Percentiles rank a stretch among this genome's conserved stretches.
phyloP scores from a whole-genome alignment of 2,329 filamentous ascomycete genomes.

The Venturia pyrina region DNA sequence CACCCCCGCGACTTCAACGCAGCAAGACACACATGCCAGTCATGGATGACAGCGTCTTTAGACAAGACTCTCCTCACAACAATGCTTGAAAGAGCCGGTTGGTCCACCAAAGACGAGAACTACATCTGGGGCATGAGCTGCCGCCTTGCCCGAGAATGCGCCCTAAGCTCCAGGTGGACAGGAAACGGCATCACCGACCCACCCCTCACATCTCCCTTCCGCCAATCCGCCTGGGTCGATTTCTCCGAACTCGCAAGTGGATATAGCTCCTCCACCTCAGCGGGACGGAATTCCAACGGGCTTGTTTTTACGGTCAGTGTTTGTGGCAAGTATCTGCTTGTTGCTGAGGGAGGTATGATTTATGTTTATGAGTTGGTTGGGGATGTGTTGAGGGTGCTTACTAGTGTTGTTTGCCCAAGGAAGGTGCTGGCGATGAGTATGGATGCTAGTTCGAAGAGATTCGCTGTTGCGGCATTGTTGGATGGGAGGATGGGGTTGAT shows the following conservation, averaged over 20 bases:
- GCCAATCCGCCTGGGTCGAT: conserved; percentile 18
- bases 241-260: conserved; percentile 25
- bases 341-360: conserved; percentile 43
- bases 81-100: conserved; percentile 48
- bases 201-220: not conserved
- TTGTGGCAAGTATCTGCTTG: conserved; percentile 49
- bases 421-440: conserved; percentile 51
- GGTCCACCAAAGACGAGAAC: conserved; percentile 26
- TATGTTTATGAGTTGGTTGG: conserved; percentile 44
- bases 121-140: conserved; percentile 32
- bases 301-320: conserved; percentile 44
- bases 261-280: conserved; percentile 13
- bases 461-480: conserved; percentile 49
- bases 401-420: conserved; percentile 46
- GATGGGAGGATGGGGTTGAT: conserved; percentile 52
- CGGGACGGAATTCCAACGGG: conserved; percentile 15
- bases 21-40: conserved; percentile 48
- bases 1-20: conserved; percentile 46
- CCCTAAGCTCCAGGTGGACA: conserved; percentile 33
- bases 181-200: conserved; percentile 20
- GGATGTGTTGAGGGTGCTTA: conserved; percentile 34
- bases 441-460: conserved; percentile 47
- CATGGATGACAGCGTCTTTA: conserved; percentile 51
- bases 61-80: conserved; percentile 37
- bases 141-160: conserved; percentile 39